Evolutionary conservation across 2,329 filamentous ascomycete species (phyloP), one percentile per base, ranked within the genome.

Genomic region (Penicillium sclerotigenum): DNA sequence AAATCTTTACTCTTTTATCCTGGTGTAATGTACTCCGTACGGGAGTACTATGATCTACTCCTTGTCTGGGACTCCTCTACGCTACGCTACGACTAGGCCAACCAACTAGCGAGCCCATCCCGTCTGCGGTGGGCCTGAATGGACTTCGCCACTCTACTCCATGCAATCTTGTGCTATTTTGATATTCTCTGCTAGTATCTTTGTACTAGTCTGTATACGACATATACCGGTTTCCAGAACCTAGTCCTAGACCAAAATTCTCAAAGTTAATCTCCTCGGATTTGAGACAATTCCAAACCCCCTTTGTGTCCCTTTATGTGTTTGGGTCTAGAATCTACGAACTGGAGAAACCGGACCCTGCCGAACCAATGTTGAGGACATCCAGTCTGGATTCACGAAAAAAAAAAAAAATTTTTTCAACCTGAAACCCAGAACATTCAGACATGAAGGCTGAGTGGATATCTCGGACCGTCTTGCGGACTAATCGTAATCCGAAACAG

Each of bases 21-120:
- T 33, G 43, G 20, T 53, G 56, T 61, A 48, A 53, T 26, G 14
- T 41, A 24, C 37, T 10, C 6, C 3, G 4, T 37, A 36, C 11
- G 18, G 18, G 29, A 22, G n/a, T 33, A 31, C 33, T 28, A 20
- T 31, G 48, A 51, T 51, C 48, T 33, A 51, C 48, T 46, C 24
- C 9, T 22, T 43, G 14, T 8, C 48, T 60, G 41, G 53, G 52
- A 61, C 60, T 63, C 62, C 59, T 51, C 28, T 43, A 43, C 52
- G 13, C 13, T 14, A 33, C 48, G 63, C 47, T 46, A 48, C 49
- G 51, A 62, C 58, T 61, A 60, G 59, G 57, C 48, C 33, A 57
- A 34, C 49, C 53, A 52, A 54, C 56, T 54, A 54, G 41, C 48
- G 53, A 57, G 43, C 33, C 42, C 20, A 37, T 52, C 16, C 40